Evolutionary conservation across 2,329 filamentous ascomycete genomes (phyloP).

Genomic region (Fusarium globosum): DNA sequence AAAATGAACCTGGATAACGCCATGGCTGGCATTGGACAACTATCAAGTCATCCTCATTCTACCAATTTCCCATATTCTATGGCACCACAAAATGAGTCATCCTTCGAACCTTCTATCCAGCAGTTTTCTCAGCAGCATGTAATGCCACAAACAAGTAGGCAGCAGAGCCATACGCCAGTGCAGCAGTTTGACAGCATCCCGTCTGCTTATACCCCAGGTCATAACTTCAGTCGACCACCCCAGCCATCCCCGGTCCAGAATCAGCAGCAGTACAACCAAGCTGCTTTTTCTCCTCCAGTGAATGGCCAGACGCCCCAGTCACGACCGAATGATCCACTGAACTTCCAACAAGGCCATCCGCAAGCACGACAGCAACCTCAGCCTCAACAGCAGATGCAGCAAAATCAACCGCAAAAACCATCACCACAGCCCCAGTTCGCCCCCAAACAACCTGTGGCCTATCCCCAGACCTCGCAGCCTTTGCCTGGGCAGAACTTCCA

Average conservation of each 20-base stretch:
- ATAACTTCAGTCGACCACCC: slow-evolving; percentile 42
- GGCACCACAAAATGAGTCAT: slow-evolving; percentile 47
- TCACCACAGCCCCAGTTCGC: slow-evolving; percentile 40
- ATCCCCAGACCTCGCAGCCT: slow-evolving; percentile 30
- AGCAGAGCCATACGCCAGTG: slow-evolving; percentile 50
- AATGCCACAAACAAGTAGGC: slow-evolving; percentile 47
- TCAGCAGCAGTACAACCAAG: slow-evolving; percentile 42
- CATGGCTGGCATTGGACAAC: slow-evolving; percentile 47
- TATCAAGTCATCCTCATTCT: slow-evolving; percentile 47
- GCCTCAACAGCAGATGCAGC: slow-evolving; percentile 27
- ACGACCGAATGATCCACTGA: slow-evolving; percentile 38
- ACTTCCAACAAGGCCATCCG: slow-evolving; percentile 40
- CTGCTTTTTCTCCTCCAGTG: slow-evolving; percentile 41
- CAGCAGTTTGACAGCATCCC: slow-evolving; percentile 48
- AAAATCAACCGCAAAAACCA: slow-evolving; percentile 25
- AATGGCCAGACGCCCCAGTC: slow-evolving; percentile 45
- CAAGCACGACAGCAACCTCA: slow-evolving; percentile 41
- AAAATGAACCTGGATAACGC: slow-evolving; percentile 47
- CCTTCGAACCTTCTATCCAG: slow-evolving; percentile 48
- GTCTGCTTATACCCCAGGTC: slow-evolving; percentile 42
- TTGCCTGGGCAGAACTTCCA: slow-evolving; percentile 35
- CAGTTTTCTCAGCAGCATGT: slow-evolving; percentile 51
- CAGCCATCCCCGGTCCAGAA: slow-evolving; percentile 49
- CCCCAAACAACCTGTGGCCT: slow-evolving; percentile 36
- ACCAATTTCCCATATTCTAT: slow-evolving; percentile 53